These are phyloP conservation scores for Globisporangium cylindrosporum DNA, from an alignment of 352 stramenopile genomes.

Conservation along the genomic window DNA sequence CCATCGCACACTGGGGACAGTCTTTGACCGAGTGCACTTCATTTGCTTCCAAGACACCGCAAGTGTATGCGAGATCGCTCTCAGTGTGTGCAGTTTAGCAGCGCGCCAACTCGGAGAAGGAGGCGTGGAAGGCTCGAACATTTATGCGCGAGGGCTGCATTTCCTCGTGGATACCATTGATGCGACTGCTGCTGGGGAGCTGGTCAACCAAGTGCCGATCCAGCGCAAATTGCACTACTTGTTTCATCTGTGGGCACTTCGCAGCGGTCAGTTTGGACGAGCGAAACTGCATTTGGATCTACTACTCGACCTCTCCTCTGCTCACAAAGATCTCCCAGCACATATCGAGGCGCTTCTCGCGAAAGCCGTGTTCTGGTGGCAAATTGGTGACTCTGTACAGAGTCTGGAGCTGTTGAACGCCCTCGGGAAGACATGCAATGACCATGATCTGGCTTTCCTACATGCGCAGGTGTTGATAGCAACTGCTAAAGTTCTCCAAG, in stretches of 20 bases:
- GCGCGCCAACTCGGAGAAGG: constrained; percentile 13
- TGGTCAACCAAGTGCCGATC: constrained; percentile 34
- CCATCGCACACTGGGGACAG: constrained; percentile 36
- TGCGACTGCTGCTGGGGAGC: constrained; percentile 13
- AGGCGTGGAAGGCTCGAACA: constrained; percentile 11
- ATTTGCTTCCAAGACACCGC: constrained; percentile 55
- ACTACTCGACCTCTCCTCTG: constrained; percentile 41
- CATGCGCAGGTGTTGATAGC: constrained; percentile 51
- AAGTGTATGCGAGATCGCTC: constrained; percentile 42
- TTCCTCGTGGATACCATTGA: constrained; percentile 32
- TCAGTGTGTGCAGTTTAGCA: constrained; percentile 51
- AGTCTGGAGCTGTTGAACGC: constrained; percentile 40
- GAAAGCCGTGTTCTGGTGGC: constrained; percentile 29
- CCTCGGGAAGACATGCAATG: constrained; percentile 38
- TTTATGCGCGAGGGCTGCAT: constrained; percentile 31
- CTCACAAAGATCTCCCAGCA: constrained; percentile 40
- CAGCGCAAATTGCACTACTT: constrained; percentile 51
- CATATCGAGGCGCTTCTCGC: constrained; percentile 43
- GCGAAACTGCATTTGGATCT: constrained; percentile 43
- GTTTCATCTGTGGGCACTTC: constrained; percentile 50
- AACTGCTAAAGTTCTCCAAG: constrained; percentile 34
- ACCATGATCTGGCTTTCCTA: constrained; percentile 43
- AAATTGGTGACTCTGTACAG: constrained; percentile 30
- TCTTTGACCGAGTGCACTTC: constrained; percentile 51
- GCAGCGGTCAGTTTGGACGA: constrained; percentile 37